Conservation (phyloP, 441 rosid species). For the Gossypium gossypioides region DNA sequence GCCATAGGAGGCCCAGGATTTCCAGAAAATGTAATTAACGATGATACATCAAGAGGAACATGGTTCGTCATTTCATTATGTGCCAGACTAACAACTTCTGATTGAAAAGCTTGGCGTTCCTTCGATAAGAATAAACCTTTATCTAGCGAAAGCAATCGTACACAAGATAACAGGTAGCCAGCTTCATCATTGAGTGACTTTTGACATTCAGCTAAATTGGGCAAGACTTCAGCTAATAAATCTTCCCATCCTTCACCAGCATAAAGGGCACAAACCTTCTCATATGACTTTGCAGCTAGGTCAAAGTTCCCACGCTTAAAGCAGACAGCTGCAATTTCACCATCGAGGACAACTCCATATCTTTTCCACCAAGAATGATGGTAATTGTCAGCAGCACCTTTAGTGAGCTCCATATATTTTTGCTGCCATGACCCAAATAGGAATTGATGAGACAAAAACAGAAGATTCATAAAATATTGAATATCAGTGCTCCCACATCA, state of each 20-base stretch:
- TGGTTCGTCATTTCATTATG: conserved; percentile 87
- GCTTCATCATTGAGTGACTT: conserved; percentile 87
- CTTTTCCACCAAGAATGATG: conserved; percentile 99
- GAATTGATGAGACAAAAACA: conserved; percentile 15
- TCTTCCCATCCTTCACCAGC: conserved; percentile 98
- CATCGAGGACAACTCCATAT: conserved; percentile 95
- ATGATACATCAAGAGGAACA: conserved; percentile 88
- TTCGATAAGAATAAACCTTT: conserved; percentile 69
- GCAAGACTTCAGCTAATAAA: conserved; percentile 85
- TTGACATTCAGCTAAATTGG: conserved; percentile 92
- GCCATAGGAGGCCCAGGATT: conserved; percentile 78
- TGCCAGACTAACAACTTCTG: conserved; percentile 77
- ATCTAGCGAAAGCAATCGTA: conserved; percentile 80
- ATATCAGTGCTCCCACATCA: not conserved
- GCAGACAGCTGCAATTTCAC: conserved; percentile 95
- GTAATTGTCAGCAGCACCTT: conserved; percentile 96
- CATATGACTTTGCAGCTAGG: conserved; percentile 91
- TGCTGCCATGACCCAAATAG: conserved; percentile 42
- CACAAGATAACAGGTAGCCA: conserved; percentile 89
- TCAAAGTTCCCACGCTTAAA: conserved; percentile 81
- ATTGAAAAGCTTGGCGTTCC: conserved; percentile 91
- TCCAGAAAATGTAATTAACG: conserved; percentile 88
- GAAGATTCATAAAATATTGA: not conserved
- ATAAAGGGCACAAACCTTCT: conserved; percentile 94
- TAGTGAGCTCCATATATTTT: conserved; percentile 79